Evolutionary conservation across 192 early-diverging fungal genomes (phyloP), one percentile per base, ranked within the genome.

Genomic region (Coemansia sp.): DNA sequence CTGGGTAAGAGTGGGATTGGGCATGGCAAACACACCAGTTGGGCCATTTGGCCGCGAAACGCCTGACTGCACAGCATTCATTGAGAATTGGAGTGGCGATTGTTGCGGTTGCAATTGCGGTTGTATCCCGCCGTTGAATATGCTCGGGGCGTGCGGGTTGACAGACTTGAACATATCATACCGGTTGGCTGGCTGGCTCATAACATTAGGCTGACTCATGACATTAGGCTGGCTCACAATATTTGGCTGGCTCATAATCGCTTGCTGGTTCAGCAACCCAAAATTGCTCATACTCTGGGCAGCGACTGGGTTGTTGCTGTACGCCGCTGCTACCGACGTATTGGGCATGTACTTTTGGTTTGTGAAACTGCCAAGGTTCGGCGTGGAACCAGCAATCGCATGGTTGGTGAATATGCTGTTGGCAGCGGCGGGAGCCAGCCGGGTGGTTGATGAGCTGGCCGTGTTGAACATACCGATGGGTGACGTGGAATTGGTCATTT

Each of bases 81-180:
- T 52, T 11, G 59, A 56, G 3, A 59, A 58, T 37, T 49, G 42
- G 3, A 6, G 34, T 14, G 31, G 2, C 8, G 9, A 3, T 28
- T 61, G 59, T 44, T 50, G 48, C n/a, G 8, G 59, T n/a, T 55
- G 64, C 57, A 58, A 56, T 44, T 63, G 67, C 49, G 48, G 57
- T 26, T 65, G 73, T 42, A 61, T 4, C 3, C 36, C 46, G 47
- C 58, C 51, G 3, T 21, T 66, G 44, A 79, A 73, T 34, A 79
- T 56, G 52, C 76, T 67, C 1, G 70, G 76, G 0, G 70, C 71
- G 18, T 70, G 71, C 31, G 76, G 76, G 31, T 73, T 73, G 60
- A 79, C 44, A 1, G 67, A 59, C 64, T 73, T 73, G 68, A 79
- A 73, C 57, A 79, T 20, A 20, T 79, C 76, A 55, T 79, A 79